phyloP scores from a whole-genome alignment of 2,329 filamentous ascomycete genomes.

The Thelonectria discophora region DNA sequence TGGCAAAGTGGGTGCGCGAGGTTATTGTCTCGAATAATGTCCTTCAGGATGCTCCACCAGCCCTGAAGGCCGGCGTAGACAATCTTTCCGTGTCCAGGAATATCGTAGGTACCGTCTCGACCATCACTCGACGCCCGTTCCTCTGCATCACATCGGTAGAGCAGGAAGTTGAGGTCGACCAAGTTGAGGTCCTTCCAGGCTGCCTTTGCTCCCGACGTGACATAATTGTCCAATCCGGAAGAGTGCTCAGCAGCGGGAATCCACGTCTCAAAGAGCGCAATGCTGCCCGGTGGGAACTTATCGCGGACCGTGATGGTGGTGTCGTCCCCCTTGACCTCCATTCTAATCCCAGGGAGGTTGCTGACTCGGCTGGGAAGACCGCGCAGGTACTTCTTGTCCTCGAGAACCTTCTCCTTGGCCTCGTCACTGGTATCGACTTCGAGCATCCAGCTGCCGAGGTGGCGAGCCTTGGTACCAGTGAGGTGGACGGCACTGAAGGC shows the following conservation, averaged over 20 bases:
- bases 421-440: conserved; percentile 84
- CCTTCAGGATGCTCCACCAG: conserved; percentile 92
- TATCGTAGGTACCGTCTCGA: conserved; percentile 85
- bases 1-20: conserved; percentile 93
- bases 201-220: conserved; percentile 80
- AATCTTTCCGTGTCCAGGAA: conserved; percentile 83
- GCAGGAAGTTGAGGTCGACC: conserved; percentile 86
- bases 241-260: conserved; percentile 88
- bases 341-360: conserved; percentile 75
- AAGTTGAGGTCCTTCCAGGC: conserved; percentile 81
- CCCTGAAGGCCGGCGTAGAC: conserved; percentile 98
- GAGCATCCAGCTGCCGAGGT: conserved; percentile 90
- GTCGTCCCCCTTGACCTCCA: conserved; percentile 76
- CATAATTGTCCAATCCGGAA: conserved; percentile 82
- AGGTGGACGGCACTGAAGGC: conserved; percentile 82
- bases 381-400: conserved; percentile 75
- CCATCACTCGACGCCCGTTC: conserved; percentile 81
- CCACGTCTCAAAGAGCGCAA: conserved; percentile 95
- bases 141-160: conserved; percentile 93
- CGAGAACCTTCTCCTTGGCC: conserved; percentile 68
- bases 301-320: conserved; percentile 83
- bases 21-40: conserved; percentile 88
- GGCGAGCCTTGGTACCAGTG: conserved; percentile 82
- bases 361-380: conserved; percentile 87
- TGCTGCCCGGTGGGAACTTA: conserved; percentile 90